Evolutionary conservation across 139 green algal genomes (phyloP).

Genomic region (Chlorella sorokiniana): DNA sequence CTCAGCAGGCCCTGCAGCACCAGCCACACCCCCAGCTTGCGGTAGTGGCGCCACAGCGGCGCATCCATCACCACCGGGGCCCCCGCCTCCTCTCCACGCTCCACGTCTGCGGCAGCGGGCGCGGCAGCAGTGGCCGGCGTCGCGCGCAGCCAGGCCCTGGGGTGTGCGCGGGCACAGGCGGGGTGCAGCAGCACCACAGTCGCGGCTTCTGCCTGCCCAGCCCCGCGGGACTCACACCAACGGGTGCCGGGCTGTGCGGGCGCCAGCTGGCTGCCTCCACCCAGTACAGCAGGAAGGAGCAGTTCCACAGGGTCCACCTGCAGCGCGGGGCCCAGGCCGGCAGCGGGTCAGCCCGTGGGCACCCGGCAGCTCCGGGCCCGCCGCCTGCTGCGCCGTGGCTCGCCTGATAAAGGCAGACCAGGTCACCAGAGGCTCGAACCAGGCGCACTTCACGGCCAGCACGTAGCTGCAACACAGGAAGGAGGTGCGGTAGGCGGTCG

Average conservation of each 20-base stretch:
- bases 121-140: background rate
- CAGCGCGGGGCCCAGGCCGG: background rate
- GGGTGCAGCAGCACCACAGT: background rate
- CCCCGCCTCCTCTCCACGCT: background rate
- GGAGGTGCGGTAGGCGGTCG: no score
- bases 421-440: slow-evolving; percentile 11
- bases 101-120: background rate
- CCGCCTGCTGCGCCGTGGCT: background rate
- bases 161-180: background rate
- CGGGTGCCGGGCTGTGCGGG: background rate
- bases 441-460: slow-evolving; percentile 14
- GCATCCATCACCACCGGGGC: background rate
- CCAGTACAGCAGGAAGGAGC: slow-evolving; percentile 32
- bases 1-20: background rate
- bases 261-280: slow-evolving; percentile 21
- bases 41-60: background rate
- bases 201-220: no score
- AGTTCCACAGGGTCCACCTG: slow-evolving; percentile 41
- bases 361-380: background rate
- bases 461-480: background rate
- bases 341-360: background rate
- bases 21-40: background rate
- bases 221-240: slow-evolving; percentile 1
- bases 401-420: slow-evolving; percentile 14
- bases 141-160: background rate